Conservation (phyloP, 345 rosid genomes). For the Odontarrhena argentea region DNA sequence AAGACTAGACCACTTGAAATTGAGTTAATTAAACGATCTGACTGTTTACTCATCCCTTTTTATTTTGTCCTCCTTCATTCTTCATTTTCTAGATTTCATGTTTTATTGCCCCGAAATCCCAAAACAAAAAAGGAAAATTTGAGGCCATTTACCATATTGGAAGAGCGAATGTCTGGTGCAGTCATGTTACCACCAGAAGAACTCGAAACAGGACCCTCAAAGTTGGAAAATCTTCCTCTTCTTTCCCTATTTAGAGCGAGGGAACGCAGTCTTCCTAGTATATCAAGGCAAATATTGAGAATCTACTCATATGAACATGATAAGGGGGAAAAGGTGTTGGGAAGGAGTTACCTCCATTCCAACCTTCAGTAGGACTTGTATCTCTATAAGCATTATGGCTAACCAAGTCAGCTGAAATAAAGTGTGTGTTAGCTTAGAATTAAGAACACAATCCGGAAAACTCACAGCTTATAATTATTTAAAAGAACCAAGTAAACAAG, state of each 20-base stretch:
- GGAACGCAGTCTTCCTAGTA: conserved; percentile 69
- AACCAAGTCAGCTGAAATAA: conserved; percentile 62
- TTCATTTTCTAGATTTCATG: background rate
- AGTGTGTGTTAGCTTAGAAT: conserved; percentile 33
- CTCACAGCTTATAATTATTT: background rate
- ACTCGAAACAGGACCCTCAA: conserved; percentile 54
- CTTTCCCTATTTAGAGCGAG: conserved; percentile 69
- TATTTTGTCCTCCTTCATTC: background rate
- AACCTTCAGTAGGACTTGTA: conserved; percentile 50
- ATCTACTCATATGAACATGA: conserved; percentile 16
- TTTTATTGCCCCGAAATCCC: background rate
- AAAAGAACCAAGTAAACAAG: conserved; percentile 16
- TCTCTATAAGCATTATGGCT: conserved; percentile 58
- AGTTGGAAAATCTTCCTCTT: conserved; percentile 66
- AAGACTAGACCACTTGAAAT: conserved; percentile 6
- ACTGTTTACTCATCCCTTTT: background rate
- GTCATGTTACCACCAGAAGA: conserved; percentile 51
- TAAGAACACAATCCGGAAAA: conserved; percentile 22
- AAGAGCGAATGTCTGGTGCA: conserved; percentile 47
- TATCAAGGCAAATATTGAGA: conserved; percentile 33
- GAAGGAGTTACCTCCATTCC: conserved; percentile 65
- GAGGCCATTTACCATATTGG: conserved; percentile 52
- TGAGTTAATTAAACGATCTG: background rate
- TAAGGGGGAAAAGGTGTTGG: conserved; percentile 19
- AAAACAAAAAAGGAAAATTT: background rate